Base-by-base conservation (phyloP, 2,329 filamentous ascomycete species). In the Whalleya microplaca region DNA sequence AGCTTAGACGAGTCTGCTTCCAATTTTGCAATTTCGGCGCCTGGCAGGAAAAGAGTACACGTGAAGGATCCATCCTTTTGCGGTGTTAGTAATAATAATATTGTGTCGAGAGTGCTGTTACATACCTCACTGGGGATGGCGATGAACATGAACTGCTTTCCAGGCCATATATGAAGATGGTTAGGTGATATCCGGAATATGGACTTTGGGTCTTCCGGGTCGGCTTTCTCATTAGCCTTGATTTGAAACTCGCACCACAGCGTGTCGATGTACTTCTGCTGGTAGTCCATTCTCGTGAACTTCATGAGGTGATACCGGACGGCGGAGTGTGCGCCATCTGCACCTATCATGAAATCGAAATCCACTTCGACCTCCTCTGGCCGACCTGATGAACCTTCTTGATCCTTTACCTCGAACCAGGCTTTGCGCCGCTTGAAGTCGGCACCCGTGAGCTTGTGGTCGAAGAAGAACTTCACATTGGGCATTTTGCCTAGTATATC, bases 161-260 rank as follows among this genome's bases (percentile, higher is more conserved):
- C 92, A 0, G 95, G 95, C 95, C 95, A 99, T 71, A 99, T 99
- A 74, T 99, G 95, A 1, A 99, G 81, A 71, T 98, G 93, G 67
- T 97, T 91, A 1, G 92, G 92, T 0, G 92, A 95, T 64, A 98
- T 95, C 46, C 82, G 81, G 71, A 96, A 98, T 63, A 73, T 78
- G 23, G 76, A 73, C 45, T 72, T 65, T 16, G 72, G 63, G 37
- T 74, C 71, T 23, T 69, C 63, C 3, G 61, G 59, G 12, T 61
- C 45, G 7, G 63, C 51, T 0, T 66, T 65, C 2, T 73, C 59
- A 27, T 73, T 73, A 1, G 90, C 81, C 19, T 84, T 79, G 59
- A 99, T 92, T 48, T 87, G 87, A 71, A 99, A 98, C 71, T 99
- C 95, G 73, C 94, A 98, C 95, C 95, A 99, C 4, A 98, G 77